Base-by-base conservation (phyloP, 2,329 filamentous ascomycete species). In the Talaromyces rugulosus region DNA sequence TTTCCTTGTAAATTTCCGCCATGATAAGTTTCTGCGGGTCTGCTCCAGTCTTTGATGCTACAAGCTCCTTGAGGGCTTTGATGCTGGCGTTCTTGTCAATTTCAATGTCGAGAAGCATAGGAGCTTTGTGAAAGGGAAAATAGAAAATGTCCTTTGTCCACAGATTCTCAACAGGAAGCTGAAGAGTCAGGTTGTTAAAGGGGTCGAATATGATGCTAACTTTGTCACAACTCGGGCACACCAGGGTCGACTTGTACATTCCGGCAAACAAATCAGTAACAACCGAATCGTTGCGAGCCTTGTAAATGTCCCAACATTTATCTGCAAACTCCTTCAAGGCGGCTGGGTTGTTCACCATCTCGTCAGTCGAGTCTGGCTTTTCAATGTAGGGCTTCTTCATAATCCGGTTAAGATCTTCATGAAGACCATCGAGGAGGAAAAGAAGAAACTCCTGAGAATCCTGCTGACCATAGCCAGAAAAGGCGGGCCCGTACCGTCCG, bases 151-250 rank as follows among this genome's bases (percentile, higher is more conserved):
- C 82, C 66, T 89, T 89, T 62, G 81, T 83, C 89, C 92, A 96
- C 52, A 91, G 84, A 66, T 89, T 92, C 73, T 95, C 89, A 60
- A 96, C 86, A 0, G 95, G 95, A 36, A 99, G 80, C 62, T 96
- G 95, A 28, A 99, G 80, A 0, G 95, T 97, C 63, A 99, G 79
- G 66, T 96, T 95, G 75, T 92, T 97, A 81, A 96, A 99, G 0
- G 95, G 95, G 73, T 99, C 95, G 71, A 99, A 99, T 0, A 95
- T 98, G 69, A 99, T 96, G 84, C 93, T 97, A 76, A 98, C 90
- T 78, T 98, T 99, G 68, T 89, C 85, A 74, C 95, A 99, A 7
- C 84, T 85, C 0, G 95, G 95, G 72, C 95, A 99, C 65, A 95
- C 89, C 65, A 99, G 85, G 0, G 94, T 98, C 52, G 96, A 98